phyloP scores from a whole-genome alignment of 2,329 filamentous ascomycete species.

The Aspergillus sp. region DNA sequence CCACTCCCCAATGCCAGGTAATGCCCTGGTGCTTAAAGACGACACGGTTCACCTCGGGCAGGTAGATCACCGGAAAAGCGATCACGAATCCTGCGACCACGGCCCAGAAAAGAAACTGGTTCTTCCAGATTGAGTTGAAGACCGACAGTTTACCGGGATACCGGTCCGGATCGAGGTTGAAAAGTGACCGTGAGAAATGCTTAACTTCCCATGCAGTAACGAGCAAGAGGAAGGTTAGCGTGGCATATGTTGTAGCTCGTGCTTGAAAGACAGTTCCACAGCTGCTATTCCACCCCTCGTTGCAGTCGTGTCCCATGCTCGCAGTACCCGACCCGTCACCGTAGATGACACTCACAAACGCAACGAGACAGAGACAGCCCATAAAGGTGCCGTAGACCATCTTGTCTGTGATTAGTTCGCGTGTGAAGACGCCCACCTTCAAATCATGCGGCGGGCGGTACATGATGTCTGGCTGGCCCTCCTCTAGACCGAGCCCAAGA shows the following conservation, averaged over 20 bases:
- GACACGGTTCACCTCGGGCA: conserved; percentile 62
- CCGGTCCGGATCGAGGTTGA: conserved; percentile 56
- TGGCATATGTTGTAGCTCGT: conserved; percentile 71
- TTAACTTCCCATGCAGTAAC: conserved; percentile 79
- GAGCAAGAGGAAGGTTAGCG: conserved; percentile 71
- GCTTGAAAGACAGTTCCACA: conserved; percentile 64
- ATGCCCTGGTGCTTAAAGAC: conserved; percentile 68
- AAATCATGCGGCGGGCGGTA: conserved; percentile 71
- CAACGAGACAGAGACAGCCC: conserved; percentile 43
- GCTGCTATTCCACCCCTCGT: conserved; percentile 47
- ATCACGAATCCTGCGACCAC: conserved; percentile 57
- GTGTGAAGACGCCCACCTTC: conserved; percentile 42
- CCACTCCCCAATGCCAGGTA: conserved; percentile 68
- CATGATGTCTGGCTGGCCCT: conserved; percentile 74
- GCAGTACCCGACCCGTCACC: conserved; percentile 39
- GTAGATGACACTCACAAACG: conserved; percentile 42
- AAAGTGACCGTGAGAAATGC: conserved; percentile 71
- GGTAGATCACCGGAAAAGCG: conserved; percentile 63
- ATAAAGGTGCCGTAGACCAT: conserved; percentile 48
- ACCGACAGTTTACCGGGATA: conserved; percentile 65
- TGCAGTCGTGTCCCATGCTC: conserved; percentile 57
- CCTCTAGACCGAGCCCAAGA: conserved; percentile 80
- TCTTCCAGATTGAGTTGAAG: conserved; percentile 65
- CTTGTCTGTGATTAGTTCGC: conserved; percentile 42
- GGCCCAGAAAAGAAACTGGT: conserved; percentile 69